phyloP scores from a whole-genome alignment of 129 eudicot genomes.

The Calendula officinalis region DNA sequence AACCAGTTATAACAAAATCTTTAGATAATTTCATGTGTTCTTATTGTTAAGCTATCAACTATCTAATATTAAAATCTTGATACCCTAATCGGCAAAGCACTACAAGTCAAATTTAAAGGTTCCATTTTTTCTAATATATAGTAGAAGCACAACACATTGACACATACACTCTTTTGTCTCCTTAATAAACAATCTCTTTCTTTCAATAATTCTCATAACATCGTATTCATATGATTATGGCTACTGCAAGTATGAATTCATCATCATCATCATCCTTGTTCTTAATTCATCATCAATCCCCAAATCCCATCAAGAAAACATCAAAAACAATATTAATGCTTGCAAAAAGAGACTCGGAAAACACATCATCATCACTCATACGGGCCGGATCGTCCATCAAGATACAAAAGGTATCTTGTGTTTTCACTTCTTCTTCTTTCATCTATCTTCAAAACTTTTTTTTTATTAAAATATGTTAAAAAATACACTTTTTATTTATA shows the following conservation, averaged over 20 bases:
- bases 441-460: not conserved
- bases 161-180: constrained; percentile 20
- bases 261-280: constrained; percentile 27
- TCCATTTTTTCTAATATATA: constrained; percentile 5
- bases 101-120: not conserved
- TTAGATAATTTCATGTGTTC: too few species aligned
- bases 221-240: constrained; percentile 12
- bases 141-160: constrained; percentile 14
- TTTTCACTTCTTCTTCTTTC: not conserved
- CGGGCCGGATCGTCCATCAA: constrained; percentile 48
- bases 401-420: constrained; percentile 34
- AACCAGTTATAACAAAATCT: too few species aligned
- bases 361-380: constrained; percentile 35
- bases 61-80: too few species aligned
- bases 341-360: constrained; percentile 30
- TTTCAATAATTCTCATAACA: constrained; percentile 12
- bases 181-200: constrained; percentile 19
- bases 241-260: constrained; percentile 10
- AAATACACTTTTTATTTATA: not conserved
- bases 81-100: too few species aligned
- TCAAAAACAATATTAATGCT: constrained; percentile 29
- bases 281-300: constrained; percentile 13
- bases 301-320: constrained; percentile 34
- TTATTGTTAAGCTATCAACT: too few species aligned
- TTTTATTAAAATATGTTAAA: not conserved